Evolutionary conservation across 2,329 filamentous ascomycete species (phyloP), one percentile per base, ranked within the genome.

Genomic region (Fusarium praegraminearum): DNA sequence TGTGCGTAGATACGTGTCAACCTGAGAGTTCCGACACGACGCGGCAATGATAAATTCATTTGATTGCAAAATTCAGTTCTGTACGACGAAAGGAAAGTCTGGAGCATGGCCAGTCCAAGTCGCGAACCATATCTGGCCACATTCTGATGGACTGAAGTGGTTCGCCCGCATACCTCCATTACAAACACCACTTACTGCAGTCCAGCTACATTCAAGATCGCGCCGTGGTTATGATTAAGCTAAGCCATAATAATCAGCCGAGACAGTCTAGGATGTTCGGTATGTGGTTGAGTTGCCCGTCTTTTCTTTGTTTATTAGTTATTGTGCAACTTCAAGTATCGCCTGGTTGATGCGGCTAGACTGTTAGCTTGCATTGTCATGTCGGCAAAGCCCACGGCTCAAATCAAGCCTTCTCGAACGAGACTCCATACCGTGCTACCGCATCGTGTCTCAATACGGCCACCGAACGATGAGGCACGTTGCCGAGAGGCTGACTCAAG

Each of bases 91-190:
- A 32, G 18, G 22, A 26, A 52, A 36, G 33, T 57, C 16, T 28
- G 16, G 18, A 16, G 13, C 43, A 54, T 68, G n/a, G 41, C 41
- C 41, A 53, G 45, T 36, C 22, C 46, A 33, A 44, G 38, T 32
- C 18, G 52, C 57, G 57, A 49, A 63, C 66, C 49, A 44, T 33
- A 22, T 45, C 22, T 43, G 28, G 43, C 28, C 20, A 43, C 18
- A 46, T 24, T 36, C 26, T 46, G 38, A 38, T 30, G 13, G 26
- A 40, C 33, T 62, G 26, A 40, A 36, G 28, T 60, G 67, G 67
- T 70, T 70, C 67, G 67, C 67, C 51, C 51, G 41, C 45, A 26
- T 22, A 57, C 47, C 51, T 51, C 41, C 44, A 24, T 41, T 45
- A 33, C 41, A 26, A 59, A 41, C 33, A 44, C 46, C 30, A 43